Percentiles rank a stretch among this genome's conserved stretches.
These are phyloP conservation scores for Plantago ovata DNA, from an alignment of 257 asterid genomes.

Conservation along the genomic window DNA sequence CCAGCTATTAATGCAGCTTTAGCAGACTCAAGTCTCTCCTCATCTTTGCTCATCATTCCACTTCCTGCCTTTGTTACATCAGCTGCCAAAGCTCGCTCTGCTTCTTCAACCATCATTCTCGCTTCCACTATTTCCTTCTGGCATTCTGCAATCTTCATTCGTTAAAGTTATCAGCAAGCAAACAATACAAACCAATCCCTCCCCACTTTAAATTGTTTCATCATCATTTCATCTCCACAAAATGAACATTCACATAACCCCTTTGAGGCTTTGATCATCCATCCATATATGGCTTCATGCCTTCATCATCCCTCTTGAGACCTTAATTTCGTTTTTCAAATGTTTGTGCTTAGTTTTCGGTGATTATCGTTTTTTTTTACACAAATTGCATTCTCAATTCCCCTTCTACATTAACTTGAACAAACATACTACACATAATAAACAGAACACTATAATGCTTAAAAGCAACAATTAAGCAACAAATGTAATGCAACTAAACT, in stretches of 20 bases:
- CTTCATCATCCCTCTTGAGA: too few species aligned
- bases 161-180: conserved; percentile 17
- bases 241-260: too few species aligned
- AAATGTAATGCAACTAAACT: too few species aligned
- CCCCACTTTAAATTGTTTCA: background rate
- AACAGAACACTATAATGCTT: background rate
- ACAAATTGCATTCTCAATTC: background rate
- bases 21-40: conserved; percentile 68
- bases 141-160: conserved; percentile 80
- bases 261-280: too few species aligned
- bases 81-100: conserved; percentile 49
- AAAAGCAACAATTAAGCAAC: background rate
- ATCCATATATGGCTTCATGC: too few species aligned
- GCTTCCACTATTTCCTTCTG: conserved; percentile 86
- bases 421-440: background rate
- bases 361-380: background rate
- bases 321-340: too few species aligned
- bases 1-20: conserved; percentile 83
- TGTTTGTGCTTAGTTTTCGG: too few species aligned
- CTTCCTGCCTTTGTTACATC: conserved; percentile 17
- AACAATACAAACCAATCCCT: background rate
- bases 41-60: conserved; percentile 35
- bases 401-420: too few species aligned
- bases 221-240: too few species aligned
- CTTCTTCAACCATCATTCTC: conserved; percentile 75